A percentile compares a stretch with the other conserved stretches of the same genome.
phyloP scores from a whole-genome alignment of 495 filamentous ascomycete genomes.

The Bathelium albidoporum region DNA sequence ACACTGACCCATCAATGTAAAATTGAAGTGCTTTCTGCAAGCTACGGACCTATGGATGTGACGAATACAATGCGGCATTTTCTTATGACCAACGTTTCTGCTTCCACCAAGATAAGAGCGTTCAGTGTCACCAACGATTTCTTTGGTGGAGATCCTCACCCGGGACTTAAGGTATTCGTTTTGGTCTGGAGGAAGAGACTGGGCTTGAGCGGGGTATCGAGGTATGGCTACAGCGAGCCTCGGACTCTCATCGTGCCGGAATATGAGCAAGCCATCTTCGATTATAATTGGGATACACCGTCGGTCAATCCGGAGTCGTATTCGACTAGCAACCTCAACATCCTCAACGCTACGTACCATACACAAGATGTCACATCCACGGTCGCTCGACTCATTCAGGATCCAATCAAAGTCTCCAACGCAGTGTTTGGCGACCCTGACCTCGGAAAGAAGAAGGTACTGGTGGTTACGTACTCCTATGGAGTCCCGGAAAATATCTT shows the following conservation, averaged over 20 bases:
- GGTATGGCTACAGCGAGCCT: background rate
- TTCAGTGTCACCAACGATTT: background rate
- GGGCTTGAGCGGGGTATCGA: background rate
- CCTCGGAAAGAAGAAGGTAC: background rate
- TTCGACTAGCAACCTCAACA: background rate
- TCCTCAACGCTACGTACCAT: background rate
- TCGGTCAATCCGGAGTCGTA: background rate
- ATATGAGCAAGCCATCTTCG: background rate
- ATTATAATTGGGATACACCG: background rate
- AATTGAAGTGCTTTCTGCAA: background rate
- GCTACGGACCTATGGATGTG: background rate
- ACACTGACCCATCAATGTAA: background rate
- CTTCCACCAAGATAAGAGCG: background rate
- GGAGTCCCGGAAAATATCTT: background rate
- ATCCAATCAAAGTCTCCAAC: background rate
- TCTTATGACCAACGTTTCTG: background rate
- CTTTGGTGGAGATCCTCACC: background rate
- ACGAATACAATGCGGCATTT: background rate
- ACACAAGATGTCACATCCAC: background rate
- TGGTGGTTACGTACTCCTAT: background rate
- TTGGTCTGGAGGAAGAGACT: background rate
- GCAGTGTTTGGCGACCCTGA: background rate
- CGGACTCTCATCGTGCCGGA: background rate
- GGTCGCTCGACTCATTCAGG: background rate
- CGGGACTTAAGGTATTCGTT: background rate